phyloP scores from a whole-genome alignment of 768 basidiomycete genomes.

The Holtermanniella nyarrowii region DNA sequence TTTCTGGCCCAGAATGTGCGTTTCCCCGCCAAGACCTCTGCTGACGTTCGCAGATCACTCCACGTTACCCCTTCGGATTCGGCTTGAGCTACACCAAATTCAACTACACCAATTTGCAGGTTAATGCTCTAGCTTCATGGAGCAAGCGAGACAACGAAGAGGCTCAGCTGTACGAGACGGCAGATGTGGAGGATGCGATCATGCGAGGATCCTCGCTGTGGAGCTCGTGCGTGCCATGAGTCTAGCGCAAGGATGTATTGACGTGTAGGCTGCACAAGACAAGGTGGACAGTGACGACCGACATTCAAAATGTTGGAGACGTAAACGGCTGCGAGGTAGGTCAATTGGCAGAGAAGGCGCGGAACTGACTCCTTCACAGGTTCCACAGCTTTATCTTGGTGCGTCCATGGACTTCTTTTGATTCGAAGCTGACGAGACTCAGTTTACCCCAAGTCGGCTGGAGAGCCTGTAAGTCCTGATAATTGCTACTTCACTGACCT shows the following conservation, averaged over 20 bases:
- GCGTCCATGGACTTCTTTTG: too few species aligned
- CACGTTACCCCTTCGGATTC: slow-evolving; percentile 67
- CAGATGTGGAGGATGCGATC: neutral
- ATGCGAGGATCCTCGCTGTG: slow-evolving; percentile 1
- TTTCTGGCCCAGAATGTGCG: slow-evolving; percentile 14
- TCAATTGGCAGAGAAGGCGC: neutral
- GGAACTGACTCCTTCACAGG: neutral
- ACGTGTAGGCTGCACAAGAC: slow-evolving; percentile 25
- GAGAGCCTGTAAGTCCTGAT: too few species aligned
- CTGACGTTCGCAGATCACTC: slow-evolving; percentile 44
- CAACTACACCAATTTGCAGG: slow-evolving; percentile 53
- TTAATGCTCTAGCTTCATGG: slow-evolving; percentile 25
- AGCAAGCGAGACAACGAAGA: slow-evolving; percentile 1
- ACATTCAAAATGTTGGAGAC: slow-evolving; percentile 33
- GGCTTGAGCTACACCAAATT: slow-evolving; percentile 80
- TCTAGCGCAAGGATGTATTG: slow-evolving; percentile 3
- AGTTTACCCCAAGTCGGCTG: slow-evolving; percentile 18
- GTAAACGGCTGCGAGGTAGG: slow-evolving; percentile 30
- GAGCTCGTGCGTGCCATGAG: slow-evolving; percentile 4
- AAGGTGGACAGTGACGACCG: slow-evolving; percentile 25
- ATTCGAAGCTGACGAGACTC: too few species aligned
- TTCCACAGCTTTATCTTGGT: slow-evolving; percentile 37
- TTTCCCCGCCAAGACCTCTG: slow-evolving; percentile 43
- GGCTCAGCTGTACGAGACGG: neutral
- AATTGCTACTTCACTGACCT: too few species aligned